phyloP scores from a whole-genome alignment of 768 basidiomycete species.

The Mycena metata region DNA sequence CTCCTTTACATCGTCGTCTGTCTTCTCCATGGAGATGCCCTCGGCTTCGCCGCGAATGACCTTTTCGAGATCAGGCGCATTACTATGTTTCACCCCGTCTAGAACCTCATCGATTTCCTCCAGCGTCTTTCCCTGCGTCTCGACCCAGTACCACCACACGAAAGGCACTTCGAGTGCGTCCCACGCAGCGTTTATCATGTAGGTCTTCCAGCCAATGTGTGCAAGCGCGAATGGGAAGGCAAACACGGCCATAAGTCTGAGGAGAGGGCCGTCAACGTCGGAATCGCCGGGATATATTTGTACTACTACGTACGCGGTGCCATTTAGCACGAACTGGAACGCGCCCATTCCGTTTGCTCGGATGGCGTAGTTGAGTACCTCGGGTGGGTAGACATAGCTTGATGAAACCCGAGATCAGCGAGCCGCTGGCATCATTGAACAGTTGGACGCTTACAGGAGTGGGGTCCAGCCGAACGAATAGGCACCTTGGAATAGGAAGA shows the following conservation, averaged over 20 bases:
- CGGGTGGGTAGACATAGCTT: conserved; percentile 41
- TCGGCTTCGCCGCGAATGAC: conserved; percentile 34
- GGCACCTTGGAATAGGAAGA: conserved; percentile 43
- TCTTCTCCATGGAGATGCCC: background rate
- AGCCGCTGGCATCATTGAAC: too few species aligned
- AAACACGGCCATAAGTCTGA: conserved; percentile 41
- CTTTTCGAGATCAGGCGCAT: conserved; percentile 39
- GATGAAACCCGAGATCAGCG: background rate
- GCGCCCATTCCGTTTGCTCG: conserved; percentile 44
- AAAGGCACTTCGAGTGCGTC: conserved; percentile 38
- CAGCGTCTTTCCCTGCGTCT: conserved; percentile 40
- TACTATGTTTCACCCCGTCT: conserved; percentile 39
- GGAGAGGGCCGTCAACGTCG: background rate
- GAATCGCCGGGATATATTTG: background rate
- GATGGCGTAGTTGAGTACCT: conserved; percentile 41
- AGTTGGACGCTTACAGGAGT: conserved; percentile 26
- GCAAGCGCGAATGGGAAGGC: conserved; percentile 40
- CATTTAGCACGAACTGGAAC: conserved; percentile 39
- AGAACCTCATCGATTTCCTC: conserved; percentile 43
- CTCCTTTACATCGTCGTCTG: conserved; percentile 15
- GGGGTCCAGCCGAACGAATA: conserved; percentile 44
- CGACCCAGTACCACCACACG: conserved; percentile 42
- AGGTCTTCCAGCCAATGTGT: conserved; percentile 44
- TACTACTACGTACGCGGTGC: conserved; percentile 35
- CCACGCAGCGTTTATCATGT: conserved; percentile 44